Conservation (phyloP, 306 rosid genomes). For the Betula pendula region DNA sequence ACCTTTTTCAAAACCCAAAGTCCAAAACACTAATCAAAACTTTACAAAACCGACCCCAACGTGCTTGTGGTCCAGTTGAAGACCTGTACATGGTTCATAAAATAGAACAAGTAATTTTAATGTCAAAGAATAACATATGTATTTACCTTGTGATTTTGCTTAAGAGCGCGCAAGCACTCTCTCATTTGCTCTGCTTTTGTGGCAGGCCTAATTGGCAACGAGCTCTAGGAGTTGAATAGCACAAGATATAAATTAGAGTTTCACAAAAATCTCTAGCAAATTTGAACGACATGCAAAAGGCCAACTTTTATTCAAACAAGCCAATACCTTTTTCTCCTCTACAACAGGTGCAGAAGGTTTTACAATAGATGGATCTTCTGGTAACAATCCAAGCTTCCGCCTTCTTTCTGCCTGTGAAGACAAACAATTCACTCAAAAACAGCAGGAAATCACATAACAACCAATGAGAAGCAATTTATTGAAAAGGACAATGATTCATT, state of each 20-base stretch:
- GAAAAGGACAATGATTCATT: neutral
- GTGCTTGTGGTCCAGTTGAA: conserved; percentile 4
- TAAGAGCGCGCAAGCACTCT: conserved; percentile 87
- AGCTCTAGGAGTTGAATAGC: conserved; percentile 47
- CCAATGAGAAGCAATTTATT: neutral
- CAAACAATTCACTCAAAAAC: conserved; percentile 18
- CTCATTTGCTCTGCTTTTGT: conserved; percentile 93
- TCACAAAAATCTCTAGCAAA: neutral
- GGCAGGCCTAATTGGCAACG: conserved; percentile 79
- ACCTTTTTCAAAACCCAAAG: no score
- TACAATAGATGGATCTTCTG: conserved; percentile 70
- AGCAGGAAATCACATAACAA: neutral
- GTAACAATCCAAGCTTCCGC: conserved; percentile 81
- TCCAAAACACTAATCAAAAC: no score
- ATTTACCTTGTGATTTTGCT: conserved; percentile 90
- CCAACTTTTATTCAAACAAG: conserved; percentile 21
- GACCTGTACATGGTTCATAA: conserved; percentile 8
- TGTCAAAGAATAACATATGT: conserved; percentile 8
- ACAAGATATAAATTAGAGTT: conserved; percentile 10
- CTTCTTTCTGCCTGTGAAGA: conserved; percentile 86
- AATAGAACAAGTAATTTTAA: neutral
- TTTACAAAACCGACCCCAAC: neutral
- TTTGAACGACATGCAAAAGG: neutral
- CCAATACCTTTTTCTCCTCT: conserved; percentile 80
- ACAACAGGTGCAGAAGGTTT: conserved; percentile 72